Evolutionary conservation across 768 basidiomycete genomes (phyloP).

Genomic region (Dentipellis fragilis): DNA sequence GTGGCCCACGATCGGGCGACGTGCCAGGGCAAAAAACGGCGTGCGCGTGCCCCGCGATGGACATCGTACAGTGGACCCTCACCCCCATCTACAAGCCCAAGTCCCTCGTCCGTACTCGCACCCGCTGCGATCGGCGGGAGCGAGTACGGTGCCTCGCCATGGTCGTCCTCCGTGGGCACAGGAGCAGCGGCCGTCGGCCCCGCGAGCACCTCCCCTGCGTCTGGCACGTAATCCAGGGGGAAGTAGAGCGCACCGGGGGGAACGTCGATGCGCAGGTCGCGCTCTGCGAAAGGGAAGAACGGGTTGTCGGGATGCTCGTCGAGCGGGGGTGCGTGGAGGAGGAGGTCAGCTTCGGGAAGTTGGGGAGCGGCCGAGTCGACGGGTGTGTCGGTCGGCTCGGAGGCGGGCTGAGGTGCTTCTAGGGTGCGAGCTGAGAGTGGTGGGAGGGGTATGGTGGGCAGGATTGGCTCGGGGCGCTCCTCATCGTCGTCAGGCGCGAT

Average conservation of each 20-base stretch:
- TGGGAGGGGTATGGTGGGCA: constrained; percentile 45
- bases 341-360: constrained; percentile 1
- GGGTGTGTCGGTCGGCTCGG: constrained; percentile 2
- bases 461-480: constrained; percentile 34
- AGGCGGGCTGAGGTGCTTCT: constrained; percentile 10
- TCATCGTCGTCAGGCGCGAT: constrained; percentile 25
- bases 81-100: too few species aligned
- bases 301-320: not conserved
- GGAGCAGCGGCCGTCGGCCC: not conserved
- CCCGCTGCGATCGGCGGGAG: not conserved
- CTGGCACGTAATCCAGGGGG: not conserved
- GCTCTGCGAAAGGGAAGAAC: not conserved
- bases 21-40: too few species aligned
- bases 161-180: not conserved
- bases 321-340: not conserved
- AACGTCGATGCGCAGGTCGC: not conserved
- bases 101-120: not conserved
- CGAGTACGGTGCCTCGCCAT: not conserved
- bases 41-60: too few species aligned
- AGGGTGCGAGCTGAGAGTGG: constrained; percentile 8
- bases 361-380: not conserved
- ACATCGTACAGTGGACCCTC: too few species aligned
- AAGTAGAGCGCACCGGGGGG: not conserved
- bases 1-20: too few species aligned
- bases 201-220: too few species aligned